Percentiles rank a stretch among this genome's conserved stretches.
These are phyloP conservation scores for Ballota nigra DNA, from an alignment of 257 asterid genomes.

Conservation along the genomic window DNA sequence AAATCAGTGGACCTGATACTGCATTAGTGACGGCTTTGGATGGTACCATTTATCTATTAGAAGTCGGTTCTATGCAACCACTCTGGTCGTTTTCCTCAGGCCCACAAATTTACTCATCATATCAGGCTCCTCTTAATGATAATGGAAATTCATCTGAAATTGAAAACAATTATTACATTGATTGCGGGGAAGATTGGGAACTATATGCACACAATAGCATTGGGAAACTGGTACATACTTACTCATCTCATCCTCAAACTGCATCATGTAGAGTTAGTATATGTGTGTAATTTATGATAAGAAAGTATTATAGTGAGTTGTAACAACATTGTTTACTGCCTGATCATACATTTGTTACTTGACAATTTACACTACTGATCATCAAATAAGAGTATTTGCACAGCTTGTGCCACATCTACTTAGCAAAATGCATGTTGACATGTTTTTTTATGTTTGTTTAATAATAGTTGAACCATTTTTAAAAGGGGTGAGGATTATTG, in stretches of 20 bases:
- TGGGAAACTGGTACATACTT: slow-evolving; percentile 63
- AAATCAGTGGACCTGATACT: slow-evolving; percentile 60
- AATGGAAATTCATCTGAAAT: slow-evolving; percentile 50
- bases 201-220: slow-evolving; percentile 77
- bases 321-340: not conserved
- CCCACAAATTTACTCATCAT: slow-evolving; percentile 72
- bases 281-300: not conserved
- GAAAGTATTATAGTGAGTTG: not conserved
- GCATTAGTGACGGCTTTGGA: slow-evolving; percentile 82
- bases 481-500: not conserved
- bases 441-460: not conserved
- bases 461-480: not conserved
- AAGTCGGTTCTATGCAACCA: slow-evolving; percentile 59
- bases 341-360: slow-evolving; percentile 8
- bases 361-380: not conserved
- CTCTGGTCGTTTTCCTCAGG: slow-evolving; percentile 93
- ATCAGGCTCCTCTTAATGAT: slow-evolving; percentile 67
- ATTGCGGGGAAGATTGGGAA: slow-evolving; percentile 89
- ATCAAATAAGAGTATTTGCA: not conserved
- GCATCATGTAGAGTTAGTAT: not conserved
- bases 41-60: slow-evolving; percentile 74
- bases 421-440: not conserved
- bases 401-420: no score
- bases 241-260: not conserved
- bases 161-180: slow-evolving; percentile 68